Evolutionary conservation across 345 rosid genomes (phyloP), one percentile per base, ranked within the genome.

Genomic region (Kandelia obovata): DNA sequence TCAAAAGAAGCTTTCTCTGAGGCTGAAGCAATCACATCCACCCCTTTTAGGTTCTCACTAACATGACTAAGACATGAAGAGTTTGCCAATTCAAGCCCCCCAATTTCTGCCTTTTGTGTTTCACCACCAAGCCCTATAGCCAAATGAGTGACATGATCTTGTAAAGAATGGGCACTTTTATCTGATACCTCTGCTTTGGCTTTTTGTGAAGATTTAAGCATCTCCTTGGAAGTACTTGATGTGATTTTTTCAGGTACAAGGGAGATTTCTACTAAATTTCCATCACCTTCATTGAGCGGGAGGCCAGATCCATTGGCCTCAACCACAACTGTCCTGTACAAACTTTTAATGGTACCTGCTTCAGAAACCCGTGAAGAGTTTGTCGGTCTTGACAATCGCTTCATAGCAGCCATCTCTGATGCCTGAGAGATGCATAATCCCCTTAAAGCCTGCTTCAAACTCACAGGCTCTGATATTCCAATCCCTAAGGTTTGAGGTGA

Each of bases 401-500:
- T 89, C 89, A 81, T 83, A 32, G 96, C 96, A 71, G 96, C 96
- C 89, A 86, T 83, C 75, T 89, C 92, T 1, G 92, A 88, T 53
- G 96, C 96, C 81, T 89, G 96, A 63, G 92, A 86, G 62, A 89
- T 89, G 73, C 88, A 89, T 65, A 89, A 82, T 35, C 92, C 91
- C 76, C 96, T 82, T 70, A 89, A 73, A 37, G 96, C 96, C 84
- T 89, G 96, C 83, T 89, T 89, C 84, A 89, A 82, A 77, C 85
- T 89, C 78, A 75, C 83, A 26, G 81, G 85, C 71, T 87, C 89
- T 8, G 92, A 83, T 71, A 87, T 84, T 62, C 91, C 96, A 64
- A 87, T 89, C 32, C 87, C 87, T 13, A 85, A 80, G 4, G 82
- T 82, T 23, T 84, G 88, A 64, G 86, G 81, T 46, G 88, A 82